Conservation (phyloP, 257 asterid genomes). For the Solanum chiquidenum region DNA sequence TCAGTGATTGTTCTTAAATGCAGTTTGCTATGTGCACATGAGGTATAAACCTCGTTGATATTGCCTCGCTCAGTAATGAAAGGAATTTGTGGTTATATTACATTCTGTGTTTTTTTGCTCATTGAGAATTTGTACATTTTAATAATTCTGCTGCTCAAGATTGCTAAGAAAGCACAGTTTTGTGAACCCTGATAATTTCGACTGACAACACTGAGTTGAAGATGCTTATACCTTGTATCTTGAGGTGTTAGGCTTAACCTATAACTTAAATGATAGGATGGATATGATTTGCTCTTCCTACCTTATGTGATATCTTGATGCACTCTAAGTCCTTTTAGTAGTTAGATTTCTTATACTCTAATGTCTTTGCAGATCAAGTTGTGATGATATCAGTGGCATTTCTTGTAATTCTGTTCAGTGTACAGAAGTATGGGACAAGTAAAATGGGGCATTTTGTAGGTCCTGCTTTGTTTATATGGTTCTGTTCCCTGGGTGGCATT, state of each 20-base stretch:
- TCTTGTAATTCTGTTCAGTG: conserved; percentile 79
- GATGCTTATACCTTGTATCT: neutral
- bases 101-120: neutral
- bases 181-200: neutral
- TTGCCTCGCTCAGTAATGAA: neutral
- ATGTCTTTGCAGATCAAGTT: conserved; percentile 69
- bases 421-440: conserved; percentile 93
- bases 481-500: conserved; percentile 85
- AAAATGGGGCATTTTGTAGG: conserved; percentile 92
- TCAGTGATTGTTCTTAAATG: neutral
- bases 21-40: neutral
- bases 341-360: neutral
- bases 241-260: neutral
- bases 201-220: neutral
- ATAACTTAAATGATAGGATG: neutral
- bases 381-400: conserved; percentile 78
- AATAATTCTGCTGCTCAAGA: neutral
- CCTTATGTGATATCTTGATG: neutral
- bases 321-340: neutral
- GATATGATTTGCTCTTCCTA: neutral
- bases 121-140: neutral
- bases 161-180: neutral
- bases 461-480: conserved; percentile 95
- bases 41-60: neutral
- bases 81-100: neutral